Conservation (phyloP, 1,139 yeast species). For the Suhomyces kunorum region DNA sequence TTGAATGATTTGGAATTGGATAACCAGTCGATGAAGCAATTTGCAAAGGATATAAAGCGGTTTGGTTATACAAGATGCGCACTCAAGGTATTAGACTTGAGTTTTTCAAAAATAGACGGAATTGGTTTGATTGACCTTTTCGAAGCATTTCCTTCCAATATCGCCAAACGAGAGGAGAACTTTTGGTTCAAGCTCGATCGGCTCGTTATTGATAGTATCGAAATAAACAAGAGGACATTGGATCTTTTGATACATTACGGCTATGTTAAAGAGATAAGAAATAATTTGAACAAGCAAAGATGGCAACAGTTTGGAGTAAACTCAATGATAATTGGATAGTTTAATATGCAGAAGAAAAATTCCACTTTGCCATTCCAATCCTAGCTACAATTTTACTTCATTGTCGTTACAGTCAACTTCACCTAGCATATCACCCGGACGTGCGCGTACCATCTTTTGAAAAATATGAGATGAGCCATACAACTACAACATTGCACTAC, state of each 20-base stretch:
- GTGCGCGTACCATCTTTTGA: slow-evolving; percentile 4
- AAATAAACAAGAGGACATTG: slow-evolving; percentile 35
- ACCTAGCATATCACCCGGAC: not conserved
- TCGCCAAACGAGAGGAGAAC: slow-evolving; percentile 2
- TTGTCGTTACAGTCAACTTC: too few relatives aligned
- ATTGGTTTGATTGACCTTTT: slow-evolving; percentile 41
- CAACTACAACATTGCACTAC: not conserved
- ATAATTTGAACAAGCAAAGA: slow-evolving; percentile 29
- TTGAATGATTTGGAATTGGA: slow-evolving; percentile 43
- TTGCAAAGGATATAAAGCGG: slow-evolving; percentile 27
- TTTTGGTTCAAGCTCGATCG: slow-evolving; percentile 20
- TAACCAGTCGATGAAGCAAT: slow-evolving; percentile 34
- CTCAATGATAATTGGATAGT: slow-evolving; percentile 26
- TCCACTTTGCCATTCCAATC: too few relatives aligned
- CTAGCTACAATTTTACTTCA: too few relatives aligned
- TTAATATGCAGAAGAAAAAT: not conserved
- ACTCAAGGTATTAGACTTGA: slow-evolving; percentile 34
- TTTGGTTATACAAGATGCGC: slow-evolving; percentile 21
- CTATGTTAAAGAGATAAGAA: slow-evolving; percentile 23
- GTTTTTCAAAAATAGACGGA: slow-evolving; percentile 40
- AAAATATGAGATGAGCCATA: slow-evolving; percentile 9
- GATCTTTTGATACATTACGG: slow-evolving; percentile 22
- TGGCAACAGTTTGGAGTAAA: slow-evolving; percentile 45
- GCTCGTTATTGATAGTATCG: slow-evolving; percentile 39
- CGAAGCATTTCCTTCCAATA: slow-evolving; percentile 17